A percentile compares a stretch with the other conserved stretches of the same genome.
phyloP scores from a whole-genome alignment of 768 basidiomycete genomes.

The Tephrocybe rancida region DNA sequence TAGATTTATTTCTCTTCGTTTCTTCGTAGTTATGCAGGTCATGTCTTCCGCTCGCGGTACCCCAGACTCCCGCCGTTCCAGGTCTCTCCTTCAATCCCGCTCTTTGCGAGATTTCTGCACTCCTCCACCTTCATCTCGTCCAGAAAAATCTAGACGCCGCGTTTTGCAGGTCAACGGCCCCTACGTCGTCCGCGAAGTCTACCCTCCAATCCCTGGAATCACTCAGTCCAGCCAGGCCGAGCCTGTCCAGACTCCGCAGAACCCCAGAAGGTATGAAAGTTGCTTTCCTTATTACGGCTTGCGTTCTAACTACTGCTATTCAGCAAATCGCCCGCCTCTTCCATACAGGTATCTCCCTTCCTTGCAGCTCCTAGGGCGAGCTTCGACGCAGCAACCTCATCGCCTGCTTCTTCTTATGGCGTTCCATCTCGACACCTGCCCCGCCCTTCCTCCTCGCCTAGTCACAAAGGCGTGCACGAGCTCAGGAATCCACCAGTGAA shows the following conservation, averaged over 20 bases:
- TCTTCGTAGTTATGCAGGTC: conserved; percentile 11
- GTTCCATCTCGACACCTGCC: background rate
- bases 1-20: conserved; percentile 8
- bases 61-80: conserved; percentile 10
- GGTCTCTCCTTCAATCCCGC: conserved; percentile 14
- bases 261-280: conserved; percentile 9
- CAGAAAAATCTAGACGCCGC: conserved; percentile 14
- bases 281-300: background rate
- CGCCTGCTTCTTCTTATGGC: conserved; percentile 4
- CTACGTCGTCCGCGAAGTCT: conserved; percentile 1
- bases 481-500: conserved; percentile 25
- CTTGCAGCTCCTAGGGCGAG: conserved; percentile 7
- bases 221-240: conserved; percentile 1
- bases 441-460: background rate
- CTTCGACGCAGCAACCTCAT: background rate
- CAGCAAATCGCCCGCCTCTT: conserved; percentile 4
- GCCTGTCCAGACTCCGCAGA: background rate
- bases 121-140: conserved; percentile 5
- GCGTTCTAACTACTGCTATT: background rate
- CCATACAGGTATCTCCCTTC: conserved; percentile 9
- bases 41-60: conserved; percentile 15
- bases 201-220: background rate
- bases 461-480: background rate
- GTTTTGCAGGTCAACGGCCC: conserved; percentile 5
- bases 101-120: conserved; percentile 18